Percentiles rank a stretch among this genome's conserved stretches.
phyloP scores from a whole-genome alignment of 306 rosid genomes.

The Acmispon strigosus region DNA sequence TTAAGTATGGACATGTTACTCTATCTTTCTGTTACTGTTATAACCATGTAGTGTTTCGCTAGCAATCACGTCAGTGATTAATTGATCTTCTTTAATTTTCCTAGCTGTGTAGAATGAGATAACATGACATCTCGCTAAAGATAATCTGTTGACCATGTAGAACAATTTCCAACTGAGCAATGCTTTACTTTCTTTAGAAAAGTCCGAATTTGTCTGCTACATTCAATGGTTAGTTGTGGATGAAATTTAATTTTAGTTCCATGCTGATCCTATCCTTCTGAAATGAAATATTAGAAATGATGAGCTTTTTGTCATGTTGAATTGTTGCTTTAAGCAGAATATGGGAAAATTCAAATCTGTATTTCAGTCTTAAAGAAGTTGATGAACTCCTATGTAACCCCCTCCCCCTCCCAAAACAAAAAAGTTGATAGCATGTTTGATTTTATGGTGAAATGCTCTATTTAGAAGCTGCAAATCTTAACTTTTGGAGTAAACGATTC shows the following conservation, averaged over 20 bases:
- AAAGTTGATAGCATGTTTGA: too few species aligned
- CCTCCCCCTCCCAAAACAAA: not conserved
- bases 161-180: not conserved
- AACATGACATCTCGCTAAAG: not conserved
- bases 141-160: slow-evolving; percentile 6
- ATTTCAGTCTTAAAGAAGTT: not conserved
- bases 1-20: not conserved
- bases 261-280: not conserved
- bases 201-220: not conserved
- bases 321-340: not conserved
- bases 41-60: not conserved
- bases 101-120: not conserved
- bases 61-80: not conserved
- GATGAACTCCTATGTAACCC: not conserved
- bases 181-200: slow-evolving; percentile 1
- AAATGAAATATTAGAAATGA: not conserved
- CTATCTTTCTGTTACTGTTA: not conserved
- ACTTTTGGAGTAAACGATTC: too few species aligned
- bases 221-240: not conserved
- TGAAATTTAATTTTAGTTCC: not conserved
- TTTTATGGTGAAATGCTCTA: too few species aligned
- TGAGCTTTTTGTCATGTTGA: not conserved
- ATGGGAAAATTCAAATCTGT: not conserved
- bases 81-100: not conserved
- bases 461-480: too few species aligned